Conservation (phyloP, 1,284 basidiomycete genomes). For the Cerrena zonata region DNA sequence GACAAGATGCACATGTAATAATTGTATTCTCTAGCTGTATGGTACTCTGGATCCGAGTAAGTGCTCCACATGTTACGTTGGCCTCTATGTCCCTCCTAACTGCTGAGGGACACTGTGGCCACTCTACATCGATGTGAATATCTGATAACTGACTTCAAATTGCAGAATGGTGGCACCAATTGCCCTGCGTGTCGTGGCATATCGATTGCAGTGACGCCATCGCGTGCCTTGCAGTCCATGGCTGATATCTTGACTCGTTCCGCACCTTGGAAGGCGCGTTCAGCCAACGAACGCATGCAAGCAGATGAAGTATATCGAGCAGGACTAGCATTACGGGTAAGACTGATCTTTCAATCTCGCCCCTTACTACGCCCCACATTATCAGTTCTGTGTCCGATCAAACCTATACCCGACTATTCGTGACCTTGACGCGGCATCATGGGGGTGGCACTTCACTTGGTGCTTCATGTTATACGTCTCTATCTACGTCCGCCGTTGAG, state of each 20-base stretch:
- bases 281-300: conserved; percentile 62
- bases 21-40: conserved; percentile 60
- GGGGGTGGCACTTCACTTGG: no score
- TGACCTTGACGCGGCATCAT: no score
- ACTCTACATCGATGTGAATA: neutral
- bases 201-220: conserved; percentile 62
- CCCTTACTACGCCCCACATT: no score
- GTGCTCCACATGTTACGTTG: conserved; percentile 25
- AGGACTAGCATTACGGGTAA: conserved; percentile 62
- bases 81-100: neutral
- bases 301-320: conserved; percentile 69
- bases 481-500: no score
- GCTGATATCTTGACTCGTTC: conserved; percentile 61
- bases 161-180: conserved; percentile 71
- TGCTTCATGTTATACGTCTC: no score
- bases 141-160: neutral
- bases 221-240: conserved; percentile 62
- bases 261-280: conserved; percentile 58
- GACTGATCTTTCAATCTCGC: conserved; percentile 17
- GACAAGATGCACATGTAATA: no score
- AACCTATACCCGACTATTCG: no score
- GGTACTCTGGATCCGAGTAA: conserved; percentile 71
- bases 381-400: no score
- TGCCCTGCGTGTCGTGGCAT: conserved; percentile 69
- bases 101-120: neutral